These are phyloP conservation scores for Schrenkiella parvula DNA, from an alignment of 345 rosid genomes.

Conservation along the genomic window DNA sequence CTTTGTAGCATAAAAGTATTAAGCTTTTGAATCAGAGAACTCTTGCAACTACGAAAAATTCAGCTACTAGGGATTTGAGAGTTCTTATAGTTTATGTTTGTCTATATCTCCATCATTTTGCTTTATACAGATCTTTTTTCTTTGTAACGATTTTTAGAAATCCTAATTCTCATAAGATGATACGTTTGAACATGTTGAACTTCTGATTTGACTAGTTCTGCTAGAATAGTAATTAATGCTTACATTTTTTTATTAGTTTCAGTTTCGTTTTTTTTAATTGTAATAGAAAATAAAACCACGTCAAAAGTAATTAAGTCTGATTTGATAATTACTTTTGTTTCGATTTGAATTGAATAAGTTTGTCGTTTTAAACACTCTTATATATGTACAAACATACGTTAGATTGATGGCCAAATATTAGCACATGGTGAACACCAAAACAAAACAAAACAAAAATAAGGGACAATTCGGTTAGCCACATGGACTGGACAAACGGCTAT, in stretches of 20 bases:
- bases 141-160: not conserved
- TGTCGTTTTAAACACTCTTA: not conserved
- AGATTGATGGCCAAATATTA: conserved; percentile 5
- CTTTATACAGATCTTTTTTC: not conserved
- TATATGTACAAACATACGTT: not conserved
- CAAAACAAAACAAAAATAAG: conserved; percentile 11
- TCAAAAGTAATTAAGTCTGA: not conserved
- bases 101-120: not conserved
- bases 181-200: not conserved
- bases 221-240: not conserved
- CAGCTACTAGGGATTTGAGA: not conserved
- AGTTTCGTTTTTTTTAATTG: not conserved
- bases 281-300: not conserved
- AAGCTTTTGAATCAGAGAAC: not conserved
- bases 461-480: conserved; percentile 31
- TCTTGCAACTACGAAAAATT: not conserved
- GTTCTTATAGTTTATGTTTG: not conserved
- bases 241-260: not conserved
- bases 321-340: not conserved
- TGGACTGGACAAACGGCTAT: conserved; percentile 18
- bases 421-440: conserved; percentile 25
- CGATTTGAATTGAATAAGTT: not conserved
- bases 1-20: not conserved
- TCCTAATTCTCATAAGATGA: not conserved
- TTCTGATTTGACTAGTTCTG: not conserved